A percentile compares a stretch with the other conserved stretches of the same genome.
These are phyloP conservation scores for Cylindrodendrum hubeiense DNA, from an alignment of 2,329 filamentous ascomycete species.

Conservation along the genomic window DNA sequence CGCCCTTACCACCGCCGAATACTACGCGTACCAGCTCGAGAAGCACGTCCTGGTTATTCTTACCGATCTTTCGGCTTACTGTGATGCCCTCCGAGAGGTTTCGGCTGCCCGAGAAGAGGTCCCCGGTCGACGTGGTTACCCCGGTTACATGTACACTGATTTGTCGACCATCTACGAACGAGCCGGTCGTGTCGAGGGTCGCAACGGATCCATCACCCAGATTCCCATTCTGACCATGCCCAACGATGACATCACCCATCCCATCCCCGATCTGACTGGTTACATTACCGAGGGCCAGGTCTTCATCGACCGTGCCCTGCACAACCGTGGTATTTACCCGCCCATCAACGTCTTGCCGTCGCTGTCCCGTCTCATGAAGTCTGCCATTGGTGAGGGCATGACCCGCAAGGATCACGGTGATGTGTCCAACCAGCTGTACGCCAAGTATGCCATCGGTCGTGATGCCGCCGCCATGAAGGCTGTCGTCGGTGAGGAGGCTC, in stretches of 20 bases:
- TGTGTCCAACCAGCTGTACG: constrained; percentile 99
- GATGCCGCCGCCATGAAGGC: constrained; percentile 99
- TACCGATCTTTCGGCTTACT: constrained; percentile 97
- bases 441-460: constrained; percentile 99
- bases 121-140: constrained; percentile 98
- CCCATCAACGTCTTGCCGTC: constrained; percentile 99
- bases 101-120: constrained; percentile 99
- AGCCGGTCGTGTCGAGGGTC: constrained; percentile 95
- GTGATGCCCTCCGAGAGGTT: constrained; percentile 98
- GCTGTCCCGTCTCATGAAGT: constrained; percentile 99
- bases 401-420: constrained; percentile 97
- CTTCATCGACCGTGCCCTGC: constrained; percentile 91
- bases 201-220: constrained; percentile 98
- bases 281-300: constrained; percentile 99
- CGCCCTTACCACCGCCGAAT: constrained; percentile 97
- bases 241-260: constrained; percentile 99
- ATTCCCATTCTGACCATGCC: constrained; percentile 99
- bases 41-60: constrained; percentile 99
- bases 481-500: constrained; percentile 96
- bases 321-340: constrained; percentile 98
- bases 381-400: constrained; percentile 96
- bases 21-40: constrained; percentile 99
- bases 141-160: constrained; percentile 99
- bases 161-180: constrained; percentile 99
- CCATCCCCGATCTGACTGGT: constrained; percentile 97